A percentile compares a stretch with the other conserved stretches of the same genome.
Conservation (phyloP, 768 basidiomycete species). For the Lactarius indigo region DNA sequence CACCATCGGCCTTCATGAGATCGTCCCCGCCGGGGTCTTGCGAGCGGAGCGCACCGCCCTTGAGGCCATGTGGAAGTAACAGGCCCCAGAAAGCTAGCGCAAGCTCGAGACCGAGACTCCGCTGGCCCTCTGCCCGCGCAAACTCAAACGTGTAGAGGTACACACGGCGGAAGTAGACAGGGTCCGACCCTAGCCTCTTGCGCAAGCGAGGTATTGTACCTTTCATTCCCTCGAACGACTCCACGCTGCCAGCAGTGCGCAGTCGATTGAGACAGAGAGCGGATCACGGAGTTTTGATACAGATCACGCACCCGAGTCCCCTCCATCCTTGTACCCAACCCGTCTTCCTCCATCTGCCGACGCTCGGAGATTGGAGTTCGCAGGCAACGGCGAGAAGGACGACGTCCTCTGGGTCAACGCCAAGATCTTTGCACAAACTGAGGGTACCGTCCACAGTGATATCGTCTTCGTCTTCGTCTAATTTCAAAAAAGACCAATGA, state of each 20-base stretch:
- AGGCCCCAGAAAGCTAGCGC: constrained; percentile 77
- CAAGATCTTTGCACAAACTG: constrained; percentile 65
- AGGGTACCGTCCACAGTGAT: constrained; percentile 81
- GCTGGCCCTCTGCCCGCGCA: constrained; percentile 68
- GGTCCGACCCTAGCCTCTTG: constrained; percentile 57
- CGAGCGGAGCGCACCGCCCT: constrained; percentile 56
- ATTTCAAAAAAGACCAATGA: neutral
- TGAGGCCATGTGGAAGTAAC: constrained; percentile 69
- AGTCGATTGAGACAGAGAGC: neutral
- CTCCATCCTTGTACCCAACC: constrained; percentile 86
- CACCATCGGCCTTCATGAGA: constrained; percentile 36
- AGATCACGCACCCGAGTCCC: constrained; percentile 51
- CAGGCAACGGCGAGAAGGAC: constrained; percentile 79
- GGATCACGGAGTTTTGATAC: neutral
- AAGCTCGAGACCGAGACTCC: constrained; percentile 69
- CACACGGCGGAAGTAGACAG: constrained; percentile 69
- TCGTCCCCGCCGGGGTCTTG: constrained; percentile 45
- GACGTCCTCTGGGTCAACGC: constrained; percentile 73
- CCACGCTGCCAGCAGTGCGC: constrained; percentile 44
- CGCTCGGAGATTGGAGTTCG: constrained; percentile 69
- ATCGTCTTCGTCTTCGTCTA: constrained; percentile 57
- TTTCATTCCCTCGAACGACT: constrained; percentile 62
- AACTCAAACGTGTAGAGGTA: constrained; percentile 83
- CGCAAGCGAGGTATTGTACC: constrained; percentile 51
- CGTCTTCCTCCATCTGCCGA: constrained; percentile 67